A percentile compares a stretch with the other conserved stretches of the same genome.
Conservation (phyloP, 2,329 filamentous ascomycete genomes). For the Diaporthe ilicicola region DNA sequence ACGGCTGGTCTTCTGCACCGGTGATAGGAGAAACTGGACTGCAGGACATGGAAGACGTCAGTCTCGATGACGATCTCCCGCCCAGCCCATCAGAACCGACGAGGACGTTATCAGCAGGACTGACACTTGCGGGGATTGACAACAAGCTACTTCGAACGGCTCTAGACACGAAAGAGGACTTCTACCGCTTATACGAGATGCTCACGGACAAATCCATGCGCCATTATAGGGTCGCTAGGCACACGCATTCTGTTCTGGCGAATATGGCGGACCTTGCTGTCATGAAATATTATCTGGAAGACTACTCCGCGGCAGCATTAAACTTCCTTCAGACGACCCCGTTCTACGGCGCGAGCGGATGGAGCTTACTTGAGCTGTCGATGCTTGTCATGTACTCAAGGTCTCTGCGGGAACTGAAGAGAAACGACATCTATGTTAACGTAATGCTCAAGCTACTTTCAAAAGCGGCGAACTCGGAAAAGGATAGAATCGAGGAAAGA, state of each 20-base stretch:
- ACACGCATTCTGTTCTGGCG: conserved; percentile 78
- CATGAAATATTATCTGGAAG: conserved; percentile 78
- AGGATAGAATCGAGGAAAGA: conserved; percentile 54
- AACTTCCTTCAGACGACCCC: conserved; percentile 83
- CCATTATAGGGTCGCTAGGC: conserved; percentile 82
- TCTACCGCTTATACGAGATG: conserved; percentile 73
- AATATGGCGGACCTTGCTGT: conserved; percentile 87
- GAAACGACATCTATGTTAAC: conserved; percentile 80
- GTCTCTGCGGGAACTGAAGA: conserved; percentile 80
- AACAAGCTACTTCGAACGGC: conserved; percentile 68
- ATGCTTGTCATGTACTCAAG: conserved; percentile 87
- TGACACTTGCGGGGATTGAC: conserved; percentile 55
- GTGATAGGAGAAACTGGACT: conserved; percentile 54
- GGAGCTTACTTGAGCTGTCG: conserved; percentile 81
- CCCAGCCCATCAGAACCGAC: conserved; percentile 37
- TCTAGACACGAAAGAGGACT: conserved; percentile 68
- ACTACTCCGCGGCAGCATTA: conserved; percentile 76
- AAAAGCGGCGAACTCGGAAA: conserved; percentile 68
- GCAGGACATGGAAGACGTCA: conserved; percentile 65
- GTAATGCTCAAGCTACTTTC: conserved; percentile 78
- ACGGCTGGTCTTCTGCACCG: conserved; percentile 75
- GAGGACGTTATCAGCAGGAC: conserved; percentile 37
- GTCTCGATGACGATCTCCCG: conserved; percentile 55
- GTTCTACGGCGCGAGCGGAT: conserved; percentile 80
- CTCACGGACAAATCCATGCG: conserved; percentile 87